Evolutionary conservation across 176 grass and related monocot genomes (phyloP).

Genomic region (Ananas comosus): DNA sequence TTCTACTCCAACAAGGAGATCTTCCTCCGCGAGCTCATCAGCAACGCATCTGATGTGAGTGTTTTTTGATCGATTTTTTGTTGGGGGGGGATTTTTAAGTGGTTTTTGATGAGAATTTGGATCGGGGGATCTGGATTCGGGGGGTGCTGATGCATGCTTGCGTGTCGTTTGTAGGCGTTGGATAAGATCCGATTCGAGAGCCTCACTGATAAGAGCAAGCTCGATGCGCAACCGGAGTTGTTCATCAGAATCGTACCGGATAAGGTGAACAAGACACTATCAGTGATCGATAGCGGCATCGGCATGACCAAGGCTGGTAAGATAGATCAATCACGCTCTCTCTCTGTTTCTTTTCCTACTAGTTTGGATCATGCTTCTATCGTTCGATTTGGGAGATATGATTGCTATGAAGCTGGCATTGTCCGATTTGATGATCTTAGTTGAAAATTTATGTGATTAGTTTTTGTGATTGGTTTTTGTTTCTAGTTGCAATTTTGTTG

Average conservation of each 20-base stretch:
- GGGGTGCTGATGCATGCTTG: neutral
- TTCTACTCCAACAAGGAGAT: constrained; percentile 77
- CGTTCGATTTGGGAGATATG: neutral
- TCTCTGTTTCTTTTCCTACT: neutral
- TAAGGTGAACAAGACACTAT: constrained; percentile 44
- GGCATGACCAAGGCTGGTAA: constrained; percentile 51
- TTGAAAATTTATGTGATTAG: neutral
- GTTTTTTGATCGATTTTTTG: neutral
- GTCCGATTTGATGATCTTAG: no score
- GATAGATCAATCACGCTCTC: neutral
- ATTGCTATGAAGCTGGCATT: no score
- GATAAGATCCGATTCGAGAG: constrained; percentile 56
- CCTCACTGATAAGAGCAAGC: constrained; percentile 56
- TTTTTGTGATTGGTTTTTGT: neutral
- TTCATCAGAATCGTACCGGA: constrained; percentile 42
- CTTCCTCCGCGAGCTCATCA: constrained; percentile 61
- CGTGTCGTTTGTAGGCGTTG: constrained; percentile 17
- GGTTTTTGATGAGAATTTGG: neutral
- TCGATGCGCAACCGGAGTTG: constrained; percentile 42
- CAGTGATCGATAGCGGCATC: constrained; percentile 52
- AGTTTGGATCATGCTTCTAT: neutral
- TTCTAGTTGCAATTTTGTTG: neutral
- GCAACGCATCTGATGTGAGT: constrained; percentile 33
- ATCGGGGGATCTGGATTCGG: neutral
- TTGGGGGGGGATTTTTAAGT: no score